phyloP scores from a whole-genome alignment of 164 flowering plant genomes.

The Magnolia kwangsiensis region DNA sequence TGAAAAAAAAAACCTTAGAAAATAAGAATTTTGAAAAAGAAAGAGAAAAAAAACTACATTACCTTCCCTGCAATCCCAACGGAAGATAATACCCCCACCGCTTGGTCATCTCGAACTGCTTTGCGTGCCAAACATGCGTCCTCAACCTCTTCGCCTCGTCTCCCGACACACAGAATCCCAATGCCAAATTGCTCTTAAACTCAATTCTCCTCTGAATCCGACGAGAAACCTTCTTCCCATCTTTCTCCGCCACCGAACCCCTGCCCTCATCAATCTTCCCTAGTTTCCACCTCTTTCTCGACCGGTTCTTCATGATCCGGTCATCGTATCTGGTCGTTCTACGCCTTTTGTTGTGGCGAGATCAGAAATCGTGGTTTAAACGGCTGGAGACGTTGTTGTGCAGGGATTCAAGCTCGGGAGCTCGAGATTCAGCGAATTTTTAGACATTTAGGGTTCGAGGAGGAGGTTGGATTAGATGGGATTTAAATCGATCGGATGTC shows the following conservation, averaged over 20 bases:
- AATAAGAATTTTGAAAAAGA: not conserved
- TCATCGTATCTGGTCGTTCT: conserved; percentile 66
- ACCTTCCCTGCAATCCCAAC: conserved; percentile 82
- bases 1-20: not conserved
- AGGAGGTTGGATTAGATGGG: conserved; percentile 16
- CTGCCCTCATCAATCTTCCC: conserved; percentile 12
- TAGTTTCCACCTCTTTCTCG: conserved; percentile 31
- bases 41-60: conserved; percentile 3
- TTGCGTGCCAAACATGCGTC: conserved; percentile 94
- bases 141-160: conserved; percentile 89
- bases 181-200: conserved; percentile 44
- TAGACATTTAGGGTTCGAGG: conserved; percentile 59
- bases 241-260: not conserved
- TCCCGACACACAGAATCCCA: conserved; percentile 53
- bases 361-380: conserved; percentile 49
- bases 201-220: conserved; percentile 49
- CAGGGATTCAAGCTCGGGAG: conserved; percentile 63
- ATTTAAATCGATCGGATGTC: not conserved
- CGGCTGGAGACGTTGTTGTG: conserved; percentile 49
- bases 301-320: conserved; percentile 29
- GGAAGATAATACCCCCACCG: conserved; percentile 89
- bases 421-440: conserved; percentile 65
- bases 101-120: conserved; percentile 75
- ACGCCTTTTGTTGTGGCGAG: conserved; percentile 61
- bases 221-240: conserved; percentile 40